phyloP scores from a whole-genome alignment of 371 early-diverging fungal species.

The Blakeslea trispora region DNA sequence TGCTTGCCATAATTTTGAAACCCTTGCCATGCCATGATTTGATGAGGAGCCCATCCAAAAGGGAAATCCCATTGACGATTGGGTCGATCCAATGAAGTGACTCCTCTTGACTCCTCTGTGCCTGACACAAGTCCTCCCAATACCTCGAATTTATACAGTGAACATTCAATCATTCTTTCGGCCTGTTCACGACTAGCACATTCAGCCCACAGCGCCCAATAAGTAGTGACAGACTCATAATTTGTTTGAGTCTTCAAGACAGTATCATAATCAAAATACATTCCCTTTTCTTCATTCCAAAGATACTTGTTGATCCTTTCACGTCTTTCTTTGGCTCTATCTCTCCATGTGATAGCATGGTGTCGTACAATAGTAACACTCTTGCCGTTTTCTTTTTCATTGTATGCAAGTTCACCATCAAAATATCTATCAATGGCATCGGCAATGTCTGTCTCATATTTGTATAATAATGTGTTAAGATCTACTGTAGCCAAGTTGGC shows the following conservation, averaged over 20 bases:
- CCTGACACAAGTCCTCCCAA: constrained; percentile 84
- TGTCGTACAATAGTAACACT: constrained; percentile 23
- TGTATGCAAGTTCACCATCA: constrained; percentile 37
- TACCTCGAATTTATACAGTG: constrained; percentile 73
- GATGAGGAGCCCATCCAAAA: constrained; percentile 97
- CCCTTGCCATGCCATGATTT: constrained; percentile 92
- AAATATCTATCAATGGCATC: constrained; percentile 64
- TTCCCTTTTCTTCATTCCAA: constrained; percentile 55
- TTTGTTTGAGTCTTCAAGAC: constrained; percentile 36
- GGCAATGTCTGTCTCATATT: constrained; percentile 89
- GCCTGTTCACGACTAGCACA: constrained; percentile 62
- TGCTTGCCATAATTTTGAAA: constrained; percentile 77
- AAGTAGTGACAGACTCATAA: constrained; percentile 72
- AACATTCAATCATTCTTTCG: constrained; percentile 44
- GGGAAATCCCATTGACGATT: constrained; percentile 96
- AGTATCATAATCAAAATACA: constrained; percentile 66
- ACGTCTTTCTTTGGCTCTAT: constrained; percentile 45
- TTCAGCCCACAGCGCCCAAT: constrained; percentile 74
- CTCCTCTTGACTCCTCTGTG: constrained; percentile 81
- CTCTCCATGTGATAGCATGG: constrained; percentile 40
- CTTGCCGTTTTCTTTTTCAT: constrained; percentile 26
- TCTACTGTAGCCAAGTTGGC: constrained; percentile 90
- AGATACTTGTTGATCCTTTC: constrained; percentile 60
- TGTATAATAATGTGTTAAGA: constrained; percentile 85
- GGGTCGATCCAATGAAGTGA: constrained; percentile 75